Conservation (phyloP, 2,329 filamentous ascomycete species). For the Pseudocercospora macadamiae region DNA sequence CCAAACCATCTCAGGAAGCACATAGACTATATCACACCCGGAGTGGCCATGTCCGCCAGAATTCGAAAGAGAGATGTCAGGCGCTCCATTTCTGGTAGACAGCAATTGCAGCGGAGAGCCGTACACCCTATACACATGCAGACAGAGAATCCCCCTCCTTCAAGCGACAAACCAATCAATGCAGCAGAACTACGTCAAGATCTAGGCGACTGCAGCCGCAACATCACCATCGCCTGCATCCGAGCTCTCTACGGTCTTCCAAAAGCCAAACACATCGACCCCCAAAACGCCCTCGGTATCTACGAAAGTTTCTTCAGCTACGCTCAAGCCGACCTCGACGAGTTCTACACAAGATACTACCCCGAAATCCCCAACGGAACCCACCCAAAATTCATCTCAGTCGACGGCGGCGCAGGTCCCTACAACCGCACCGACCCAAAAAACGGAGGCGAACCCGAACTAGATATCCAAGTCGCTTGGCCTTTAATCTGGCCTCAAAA, state of each 20-base stretch:
- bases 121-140: neutral
- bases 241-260: slow-evolving; percentile 49
- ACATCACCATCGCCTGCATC: slow-evolving; percentile 48
- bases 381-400: slow-evolving; percentile 30
- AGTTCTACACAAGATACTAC: slow-evolving; percentile 42
- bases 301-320: slow-evolving; percentile 24
- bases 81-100: neutral
- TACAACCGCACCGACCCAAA: slow-evolving; percentile 33
- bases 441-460: slow-evolving; percentile 53
- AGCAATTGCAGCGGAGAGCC: neutral
- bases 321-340: slow-evolving; percentile 31
- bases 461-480: slow-evolving; percentile 61
- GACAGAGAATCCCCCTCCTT: neutral
- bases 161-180: neutral
- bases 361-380: slow-evolving; percentile 25
- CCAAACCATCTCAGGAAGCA: slow-evolving; percentile 48
- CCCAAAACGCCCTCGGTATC: slow-evolving; percentile 24
- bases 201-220: slow-evolving; percentile 23
- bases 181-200: slow-evolving; percentile 18
- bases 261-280: slow-evolving; percentile 8
- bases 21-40: slow-evolving; percentile 60
- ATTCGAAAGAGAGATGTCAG: neutral
- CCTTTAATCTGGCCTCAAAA: slow-evolving; percentile 55
- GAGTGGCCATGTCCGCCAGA: slow-evolving; percentile 50
- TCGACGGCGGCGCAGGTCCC: slow-evolving; percentile 33